A percentile compares a stretch with the other conserved stretches of the same genome.
Evolutionary conservation across 2,329 filamentous ascomycete genomes (phyloP).

Genomic region (Echinosphaeria canescens): DNA sequence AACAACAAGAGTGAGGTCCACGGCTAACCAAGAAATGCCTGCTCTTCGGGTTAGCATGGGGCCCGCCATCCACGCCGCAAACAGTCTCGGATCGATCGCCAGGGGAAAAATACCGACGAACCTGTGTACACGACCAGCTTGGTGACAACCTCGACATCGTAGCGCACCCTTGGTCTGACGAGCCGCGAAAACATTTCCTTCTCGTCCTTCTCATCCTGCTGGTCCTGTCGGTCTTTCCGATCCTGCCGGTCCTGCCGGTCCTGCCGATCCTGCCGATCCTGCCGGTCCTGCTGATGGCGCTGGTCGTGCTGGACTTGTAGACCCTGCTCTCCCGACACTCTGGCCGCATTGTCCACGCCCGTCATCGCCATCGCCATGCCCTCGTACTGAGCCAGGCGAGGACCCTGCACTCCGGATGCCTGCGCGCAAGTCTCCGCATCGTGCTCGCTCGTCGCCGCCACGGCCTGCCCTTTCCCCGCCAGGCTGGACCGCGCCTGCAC

Average conservation of each 20-base stretch:
- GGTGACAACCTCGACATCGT: constrained; percentile 97
- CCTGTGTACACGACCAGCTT: constrained; percentile 91
- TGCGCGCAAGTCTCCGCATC: constrained; percentile 8
- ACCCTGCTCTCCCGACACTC: too few relatives aligned
- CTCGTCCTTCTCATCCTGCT: constrained; percentile 35
- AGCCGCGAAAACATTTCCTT: constrained; percentile 68
- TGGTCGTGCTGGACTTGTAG: too few relatives aligned
- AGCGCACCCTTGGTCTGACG: constrained; percentile 72
- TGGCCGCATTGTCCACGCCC: too few relatives aligned
- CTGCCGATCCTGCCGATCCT: too few relatives aligned
- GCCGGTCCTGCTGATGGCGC: too few relatives aligned
- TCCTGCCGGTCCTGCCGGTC: too few relatives aligned
- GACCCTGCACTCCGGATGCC: constrained; percentile 22
- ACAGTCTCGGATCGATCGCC: too few relatives aligned
- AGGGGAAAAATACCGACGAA: too few relatives aligned
- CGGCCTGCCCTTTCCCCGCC: constrained; percentile 14
- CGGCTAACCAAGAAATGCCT: constrained; percentile 65
- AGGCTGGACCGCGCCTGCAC: constrained; percentile 20
- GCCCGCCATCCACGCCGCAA: too few relatives aligned
- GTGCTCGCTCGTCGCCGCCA: constrained; percentile 2
- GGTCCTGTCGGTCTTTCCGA: constrained; percentile 38
- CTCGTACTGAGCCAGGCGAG: constrained; percentile 41
- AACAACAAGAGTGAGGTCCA: constrained; percentile 50
- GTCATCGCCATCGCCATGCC: too few relatives aligned
- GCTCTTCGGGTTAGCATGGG: too few relatives aligned